A percentile compares a stretch with the other conserved stretches of the same genome.
These are phyloP conservation scores for Ophiocordyceps camponoti-saundersi DNA, from an alignment of 2,329 filamentous ascomycete genomes.

Conservation along the genomic window DNA sequence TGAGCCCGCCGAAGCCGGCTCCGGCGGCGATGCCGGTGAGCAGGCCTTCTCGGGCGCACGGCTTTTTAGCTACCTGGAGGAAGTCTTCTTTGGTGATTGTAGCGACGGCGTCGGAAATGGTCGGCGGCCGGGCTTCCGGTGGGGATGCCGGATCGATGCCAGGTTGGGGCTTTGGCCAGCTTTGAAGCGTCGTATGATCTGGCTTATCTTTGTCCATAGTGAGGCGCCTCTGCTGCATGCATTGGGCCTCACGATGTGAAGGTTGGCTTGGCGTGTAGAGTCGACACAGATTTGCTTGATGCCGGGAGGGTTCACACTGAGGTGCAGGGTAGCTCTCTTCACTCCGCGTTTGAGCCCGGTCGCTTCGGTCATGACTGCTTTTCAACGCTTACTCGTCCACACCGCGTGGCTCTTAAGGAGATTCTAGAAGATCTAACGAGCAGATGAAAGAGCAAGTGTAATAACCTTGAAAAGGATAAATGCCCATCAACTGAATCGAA, in stretches of 20 bases:
- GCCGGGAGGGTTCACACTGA: too few relatives aligned
- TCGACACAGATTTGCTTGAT: too few relatives aligned
- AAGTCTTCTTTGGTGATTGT: conserved; percentile 55
- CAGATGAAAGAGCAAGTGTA: too few relatives aligned
- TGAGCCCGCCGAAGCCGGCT: conserved; percentile 56
- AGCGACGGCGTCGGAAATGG: conserved; percentile 43
- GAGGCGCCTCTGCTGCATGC: conserved; percentile 7
- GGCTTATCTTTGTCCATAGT: conserved; percentile 9
- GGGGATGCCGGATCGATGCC: neutral
- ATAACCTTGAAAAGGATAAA: too few relatives aligned
- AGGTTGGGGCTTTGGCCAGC: conserved; percentile 19
- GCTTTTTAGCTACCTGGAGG: conserved; percentile 54
- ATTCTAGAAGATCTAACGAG: too few relatives aligned
- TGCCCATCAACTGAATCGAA: too few relatives aligned
- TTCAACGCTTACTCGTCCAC: too few relatives aligned
- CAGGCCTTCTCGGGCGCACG: conserved; percentile 70
- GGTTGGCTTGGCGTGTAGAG: too few relatives aligned
- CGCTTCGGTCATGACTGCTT: too few relatives aligned
- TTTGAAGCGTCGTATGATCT: conserved; percentile 16
- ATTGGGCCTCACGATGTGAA: neutral
- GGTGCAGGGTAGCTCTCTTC: too few relatives aligned
- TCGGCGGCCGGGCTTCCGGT: conserved; percentile 11
- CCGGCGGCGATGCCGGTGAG: conserved; percentile 71
- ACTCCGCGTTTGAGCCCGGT: too few relatives aligned
- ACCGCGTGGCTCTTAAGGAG: too few relatives aligned